These are phyloP conservation scores for Gossypium lobatum DNA, from an alignment of 441 rosid genomes.

Conservation along the genomic window DNA sequence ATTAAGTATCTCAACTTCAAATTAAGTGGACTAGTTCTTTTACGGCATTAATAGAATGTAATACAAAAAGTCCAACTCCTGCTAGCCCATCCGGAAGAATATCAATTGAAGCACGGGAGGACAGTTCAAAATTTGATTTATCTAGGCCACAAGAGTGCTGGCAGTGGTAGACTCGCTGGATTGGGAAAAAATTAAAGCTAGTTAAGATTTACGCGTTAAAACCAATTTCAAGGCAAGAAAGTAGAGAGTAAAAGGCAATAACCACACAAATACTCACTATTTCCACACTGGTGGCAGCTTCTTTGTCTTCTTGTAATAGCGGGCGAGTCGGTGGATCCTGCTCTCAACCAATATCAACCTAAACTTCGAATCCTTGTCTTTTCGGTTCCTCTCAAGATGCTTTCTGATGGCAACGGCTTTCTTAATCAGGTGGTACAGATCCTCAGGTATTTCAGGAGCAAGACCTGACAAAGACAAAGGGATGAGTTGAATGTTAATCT, in stretches of 20 bases:
- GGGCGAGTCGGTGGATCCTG: constrained; percentile 77
- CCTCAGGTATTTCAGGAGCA: constrained; percentile 85
- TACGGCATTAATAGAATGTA: not conserved
- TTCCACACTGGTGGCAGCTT: constrained; percentile 85
- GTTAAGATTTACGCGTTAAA: not conserved
- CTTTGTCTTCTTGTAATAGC: constrained; percentile 82
- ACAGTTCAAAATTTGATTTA: not conserved
- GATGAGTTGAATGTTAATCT: not conserved
- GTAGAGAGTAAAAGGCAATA: not conserved
- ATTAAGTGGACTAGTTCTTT: constrained; percentile 2
- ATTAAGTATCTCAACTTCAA: constrained; percentile 2
- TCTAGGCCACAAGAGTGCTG: constrained; percentile 57
- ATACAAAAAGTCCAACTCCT: not conserved
- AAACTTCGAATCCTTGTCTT: constrained; percentile 80
- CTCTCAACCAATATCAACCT: constrained; percentile 77
- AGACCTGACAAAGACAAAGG: constrained; percentile 32
- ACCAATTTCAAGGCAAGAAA: not conserved
- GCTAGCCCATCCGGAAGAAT: not conserved
- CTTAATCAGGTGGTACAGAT: constrained; percentile 71
- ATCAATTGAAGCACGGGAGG: not conserved
- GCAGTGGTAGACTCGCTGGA: constrained; percentile 56
- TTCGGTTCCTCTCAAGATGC: constrained; percentile 85
- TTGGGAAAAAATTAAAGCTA: not conserved
- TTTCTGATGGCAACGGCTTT: constrained; percentile 76
- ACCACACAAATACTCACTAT: constrained; percentile 40